Conservation (phyloP, 495 filamentous ascomycete genomes). For the Friedmanniomyces endolithicus region DNA sequence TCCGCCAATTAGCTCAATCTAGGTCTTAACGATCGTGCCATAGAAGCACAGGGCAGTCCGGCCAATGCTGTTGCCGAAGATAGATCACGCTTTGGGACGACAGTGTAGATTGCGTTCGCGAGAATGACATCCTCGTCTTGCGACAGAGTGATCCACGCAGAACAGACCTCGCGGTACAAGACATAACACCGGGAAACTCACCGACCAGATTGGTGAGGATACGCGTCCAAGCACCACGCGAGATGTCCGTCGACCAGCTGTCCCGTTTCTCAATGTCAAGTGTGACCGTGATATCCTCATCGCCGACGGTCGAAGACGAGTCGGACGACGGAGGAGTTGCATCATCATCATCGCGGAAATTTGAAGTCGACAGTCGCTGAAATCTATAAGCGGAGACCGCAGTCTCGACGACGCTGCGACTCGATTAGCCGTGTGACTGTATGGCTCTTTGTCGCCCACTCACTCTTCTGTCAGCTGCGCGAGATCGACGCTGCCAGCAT, state of each 20-base stretch:
- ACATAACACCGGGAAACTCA: not conserved
- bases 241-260: not conserved
- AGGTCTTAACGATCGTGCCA: not conserved
- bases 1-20: slow-evolving; percentile 8
- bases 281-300: not conserved
- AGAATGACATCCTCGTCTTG: too few species aligned
- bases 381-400: not conserved
- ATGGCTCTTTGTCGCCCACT: not conserved
- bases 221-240: slow-evolving; percentile 6
- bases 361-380: not conserved
- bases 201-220: slow-evolving; percentile 6
- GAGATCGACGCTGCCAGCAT: slow-evolving; percentile 18
- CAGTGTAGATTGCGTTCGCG: not conserved
- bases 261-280: not conserved
- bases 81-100: too few species aligned
- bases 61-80: not conserved
- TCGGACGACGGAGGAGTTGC: not conserved
- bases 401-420: not conserved
- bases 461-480: slow-evolving; percentile 16
- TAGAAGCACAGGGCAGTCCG: not conserved
- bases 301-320: not conserved
- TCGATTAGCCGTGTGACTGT: not conserved
- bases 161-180: not conserved
- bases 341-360: not conserved
- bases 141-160: not conserved